Conservation (phyloP, 73 alveolate species). For the Paramecium biaurelia region DNA sequence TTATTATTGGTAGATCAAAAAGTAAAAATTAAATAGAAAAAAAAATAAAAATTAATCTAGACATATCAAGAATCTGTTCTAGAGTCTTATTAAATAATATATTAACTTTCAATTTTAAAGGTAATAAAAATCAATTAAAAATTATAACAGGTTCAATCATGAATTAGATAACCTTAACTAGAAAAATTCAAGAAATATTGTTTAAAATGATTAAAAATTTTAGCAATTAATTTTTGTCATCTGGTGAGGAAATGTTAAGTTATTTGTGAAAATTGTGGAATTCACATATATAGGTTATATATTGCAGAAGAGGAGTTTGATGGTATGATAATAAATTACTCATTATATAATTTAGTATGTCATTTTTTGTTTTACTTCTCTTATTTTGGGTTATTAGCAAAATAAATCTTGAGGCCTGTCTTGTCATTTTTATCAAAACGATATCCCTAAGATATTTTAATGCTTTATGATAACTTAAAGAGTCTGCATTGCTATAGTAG, state of each 20-base stretch:
- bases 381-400: constrained; percentile 70
- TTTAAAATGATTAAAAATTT: too few species aligned
- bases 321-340: neutral
- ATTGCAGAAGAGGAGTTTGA: neutral
- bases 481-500: constrained; percentile 90
- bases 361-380: constrained; percentile 13
- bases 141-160: too few species aligned
- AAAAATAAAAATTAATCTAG: too few species aligned
- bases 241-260: neutral
- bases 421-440: constrained; percentile 91
- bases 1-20: too few species aligned
- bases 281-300: neutral
- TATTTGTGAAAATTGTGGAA: neutral
- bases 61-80: too few species aligned
- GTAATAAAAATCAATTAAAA: too few species aligned
- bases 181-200: too few species aligned
- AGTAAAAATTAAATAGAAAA: too few species aligned
- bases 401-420: constrained; percentile 88
- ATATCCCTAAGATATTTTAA: constrained; percentile 74
- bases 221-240: too few species aligned
- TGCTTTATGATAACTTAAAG: constrained; percentile 73
- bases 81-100: too few species aligned
- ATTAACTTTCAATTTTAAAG: too few species aligned
- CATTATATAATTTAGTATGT: neutral
- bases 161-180: neutral